Conservation (phyloP, 768 basidiomycete genomes). For the Termitomyces eurrhizus region DNA sequence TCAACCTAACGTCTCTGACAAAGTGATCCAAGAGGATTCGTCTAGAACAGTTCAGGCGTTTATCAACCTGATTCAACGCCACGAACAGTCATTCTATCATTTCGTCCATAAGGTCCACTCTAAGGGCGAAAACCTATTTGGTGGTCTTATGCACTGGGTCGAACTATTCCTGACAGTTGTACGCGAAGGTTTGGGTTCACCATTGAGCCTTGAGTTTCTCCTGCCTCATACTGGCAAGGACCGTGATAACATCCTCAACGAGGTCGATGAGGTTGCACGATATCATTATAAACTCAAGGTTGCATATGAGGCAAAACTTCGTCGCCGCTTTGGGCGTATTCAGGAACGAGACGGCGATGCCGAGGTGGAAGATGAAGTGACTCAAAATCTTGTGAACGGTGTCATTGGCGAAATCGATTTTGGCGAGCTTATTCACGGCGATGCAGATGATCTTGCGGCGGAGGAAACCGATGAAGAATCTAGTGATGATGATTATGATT, state of each 20-base stretch:
- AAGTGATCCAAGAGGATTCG: constrained; percentile 83
- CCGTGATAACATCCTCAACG: constrained; percentile 70
- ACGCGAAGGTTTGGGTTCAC: constrained; percentile 79
- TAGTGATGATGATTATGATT: constrained; percentile 28
- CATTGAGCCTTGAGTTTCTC: constrained; percentile 82
- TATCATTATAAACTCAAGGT: constrained; percentile 97
- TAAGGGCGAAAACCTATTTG: constrained; percentile 92
- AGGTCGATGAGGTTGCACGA: constrained; percentile 84
- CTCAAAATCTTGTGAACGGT: constrained; percentile 72
- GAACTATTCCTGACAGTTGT: constrained; percentile 90
- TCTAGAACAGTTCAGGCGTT: constrained; percentile 86
- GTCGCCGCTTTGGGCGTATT: constrained; percentile 74
- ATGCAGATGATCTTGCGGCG: constrained; percentile 77
- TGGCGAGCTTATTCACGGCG: constrained; percentile 71
- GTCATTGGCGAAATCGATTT: constrained; percentile 82
- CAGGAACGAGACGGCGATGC: constrained; percentile 42
- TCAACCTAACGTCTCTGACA: not conserved
- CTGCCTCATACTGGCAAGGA: constrained; percentile 81
- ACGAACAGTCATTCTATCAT: constrained; percentile 92
- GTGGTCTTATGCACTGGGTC: constrained; percentile 94
- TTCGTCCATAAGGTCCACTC: constrained; percentile 99
- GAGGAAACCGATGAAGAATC: constrained; percentile 55
- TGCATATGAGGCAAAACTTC: constrained; percentile 85
- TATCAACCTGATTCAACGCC: constrained; percentile 88
- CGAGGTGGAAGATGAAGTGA: constrained; percentile 80